Evolutionary conservation across 2,329 filamentous ascomycete genomes (phyloP).

Genomic region (Curvularia eragrostidis): DNA sequence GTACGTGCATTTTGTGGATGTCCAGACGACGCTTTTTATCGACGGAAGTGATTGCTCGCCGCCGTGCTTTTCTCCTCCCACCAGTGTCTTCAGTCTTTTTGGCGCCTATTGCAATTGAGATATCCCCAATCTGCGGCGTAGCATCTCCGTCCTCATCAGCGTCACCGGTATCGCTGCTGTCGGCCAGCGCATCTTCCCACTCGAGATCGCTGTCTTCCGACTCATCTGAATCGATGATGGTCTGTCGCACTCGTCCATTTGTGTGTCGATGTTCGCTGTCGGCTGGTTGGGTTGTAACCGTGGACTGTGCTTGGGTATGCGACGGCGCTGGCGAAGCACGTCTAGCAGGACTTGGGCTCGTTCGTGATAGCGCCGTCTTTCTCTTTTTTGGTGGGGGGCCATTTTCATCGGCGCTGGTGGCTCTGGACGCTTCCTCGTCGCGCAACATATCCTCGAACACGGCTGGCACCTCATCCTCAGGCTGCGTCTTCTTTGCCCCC

Average conservation of each 20-base stretch:
- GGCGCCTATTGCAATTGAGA: constrained; percentile 52
- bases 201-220: constrained; percentile 67
- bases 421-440: constrained; percentile 48
- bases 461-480: constrained; percentile 47
- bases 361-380: constrained; percentile 29
- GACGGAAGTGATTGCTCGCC: constrained; percentile 61
- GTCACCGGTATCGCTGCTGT: constrained; percentile 35
- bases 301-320: constrained; percentile 9
- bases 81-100: constrained; percentile 42
- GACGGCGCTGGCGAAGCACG: constrained; percentile 3
- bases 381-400: constrained; percentile 50
- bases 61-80: constrained; percentile 46
- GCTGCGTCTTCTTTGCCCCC: constrained; percentile 24
- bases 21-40: constrained; percentile 70
- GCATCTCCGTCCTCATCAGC: constrained; percentile 30
- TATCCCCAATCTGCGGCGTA: constrained; percentile 47
- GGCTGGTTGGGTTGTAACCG: constrained; percentile 7
- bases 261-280: constrained; percentile 14
- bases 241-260: constrained; percentile 47
- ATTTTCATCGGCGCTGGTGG: constrained; percentile 37
- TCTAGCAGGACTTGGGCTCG: background rate
- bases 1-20: constrained; percentile 84
- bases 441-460: constrained; percentile 57
- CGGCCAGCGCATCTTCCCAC: constrained; percentile 63
- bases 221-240: constrained; percentile 56